Evolutionary conservation across 805 yeast genomes (phyloP), one percentile per base, ranked within the genome.

Genomic region (Kuraishia hungarica): DNA sequence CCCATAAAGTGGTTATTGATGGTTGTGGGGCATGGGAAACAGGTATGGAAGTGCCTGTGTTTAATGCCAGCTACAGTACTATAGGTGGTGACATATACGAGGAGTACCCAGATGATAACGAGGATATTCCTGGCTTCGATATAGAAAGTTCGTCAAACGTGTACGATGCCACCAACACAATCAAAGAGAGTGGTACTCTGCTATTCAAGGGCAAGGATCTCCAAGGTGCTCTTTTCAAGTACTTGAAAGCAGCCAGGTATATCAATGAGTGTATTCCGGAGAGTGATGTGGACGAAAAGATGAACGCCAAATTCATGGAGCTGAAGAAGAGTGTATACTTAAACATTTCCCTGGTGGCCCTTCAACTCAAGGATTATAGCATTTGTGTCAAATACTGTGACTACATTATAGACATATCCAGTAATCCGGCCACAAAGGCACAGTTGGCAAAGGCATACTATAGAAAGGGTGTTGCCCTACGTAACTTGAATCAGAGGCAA

Each of bases 101-200:
- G 67, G 94, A 87, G 66, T 81, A 75, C 60, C 96, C 94, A 0
- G 91, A 83, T 57, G 96, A 88, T 66, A 89, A 87, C 60, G 71
- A 64, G 2, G 67, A 76, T 56, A 80, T 85, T 52, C 83, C 80
- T 55, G 78, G 79, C 50, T 84, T 86, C 20, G 80, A 84, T 53
- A 73, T 83, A 7, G 64, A 62, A n/a, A 68, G 71, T 17, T 59
- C 64, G 1, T 75, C 72, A 53, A 71, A 73, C 22, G 83, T 86
- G 0, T 80, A 64, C 55, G 69, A 70, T 10, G 89, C 85, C 0
- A 67, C 84, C 0, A 60, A 58, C 10, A 79, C 67, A 17, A 87
- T 88, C 53, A 88, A 88, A 60, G 83, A 81, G 35, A 80, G 91
- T 22, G 96, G 89, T 1, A 76, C 86, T 0, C 60, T 78, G 10